A percentile compares a stretch with the other conserved stretches of the same genome.
phyloP scores from a whole-genome alignment of 805 yeast genomes.

The Candida adriatica region DNA sequence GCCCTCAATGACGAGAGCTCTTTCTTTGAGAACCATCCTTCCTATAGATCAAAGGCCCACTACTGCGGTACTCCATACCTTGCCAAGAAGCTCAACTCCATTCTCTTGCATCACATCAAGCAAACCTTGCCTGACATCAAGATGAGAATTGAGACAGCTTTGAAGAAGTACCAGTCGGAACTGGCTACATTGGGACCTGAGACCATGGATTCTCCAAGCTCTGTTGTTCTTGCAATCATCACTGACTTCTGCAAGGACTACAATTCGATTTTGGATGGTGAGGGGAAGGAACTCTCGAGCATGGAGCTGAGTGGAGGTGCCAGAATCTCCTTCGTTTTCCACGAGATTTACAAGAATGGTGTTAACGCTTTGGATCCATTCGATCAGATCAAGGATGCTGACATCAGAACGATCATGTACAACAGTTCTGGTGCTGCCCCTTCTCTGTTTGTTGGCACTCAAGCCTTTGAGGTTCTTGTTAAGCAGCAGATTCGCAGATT shows the following conservation, averaged over 20 bases:
- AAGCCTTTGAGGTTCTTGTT: constrained; percentile 92
- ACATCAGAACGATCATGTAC: constrained; percentile 93
- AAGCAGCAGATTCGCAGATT: constrained; percentile 90
- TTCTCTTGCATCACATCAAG: constrained; percentile 84
- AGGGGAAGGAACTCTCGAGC: constrained; percentile 80
- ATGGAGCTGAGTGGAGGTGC: constrained; percentile 97
- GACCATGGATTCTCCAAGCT: constrained; percentile 81
- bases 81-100: constrained; percentile 85
- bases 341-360: constrained; percentile 92
- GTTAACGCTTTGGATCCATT: constrained; percentile 89
- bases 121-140: constrained; percentile 89
- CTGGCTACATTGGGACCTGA: constrained; percentile 78
- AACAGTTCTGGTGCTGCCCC: constrained; percentile 97
- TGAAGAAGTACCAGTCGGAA: constrained; percentile 80
- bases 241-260: constrained; percentile 91
- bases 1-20: constrained; percentile 77
- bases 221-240: constrained; percentile 83
- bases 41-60: constrained; percentile 88
- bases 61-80: constrained; percentile 98
- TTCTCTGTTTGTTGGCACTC: constrained; percentile 92
- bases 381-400: constrained; percentile 92
- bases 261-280: constrained; percentile 86
- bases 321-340: constrained; percentile 93
- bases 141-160: constrained; percentile 76
- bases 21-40: constrained; percentile 83